phyloP scores from a whole-genome alignment of 2,329 filamentous ascomycete genomes.

The Aspergillus glaucus region DNA sequence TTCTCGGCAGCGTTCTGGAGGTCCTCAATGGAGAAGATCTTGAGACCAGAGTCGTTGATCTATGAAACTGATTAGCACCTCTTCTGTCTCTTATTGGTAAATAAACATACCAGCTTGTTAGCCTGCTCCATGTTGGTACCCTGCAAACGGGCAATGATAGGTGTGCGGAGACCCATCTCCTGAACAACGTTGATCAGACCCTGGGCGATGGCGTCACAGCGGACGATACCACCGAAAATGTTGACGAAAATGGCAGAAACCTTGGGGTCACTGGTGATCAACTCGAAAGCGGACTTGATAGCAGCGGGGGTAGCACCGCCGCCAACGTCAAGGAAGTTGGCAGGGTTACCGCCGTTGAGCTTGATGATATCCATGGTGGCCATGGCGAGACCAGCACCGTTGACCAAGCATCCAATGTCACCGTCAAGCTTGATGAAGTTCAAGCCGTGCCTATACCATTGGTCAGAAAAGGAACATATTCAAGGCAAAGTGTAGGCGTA shows the following conservation, averaged over 20 bases:
- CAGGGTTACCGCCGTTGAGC: conserved; percentile 90
- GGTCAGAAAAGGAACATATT: conserved; percentile 8
- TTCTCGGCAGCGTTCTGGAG: conserved; percentile 96
- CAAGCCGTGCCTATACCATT: conserved; percentile 55
- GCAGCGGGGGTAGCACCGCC: conserved; percentile 94
- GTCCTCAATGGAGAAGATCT: conserved; percentile 99
- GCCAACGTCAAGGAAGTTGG: conserved; percentile 98
- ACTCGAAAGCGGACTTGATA: conserved; percentile 95
- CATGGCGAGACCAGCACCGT: conserved; percentile 98
- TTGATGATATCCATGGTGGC: conserved; percentile 99
- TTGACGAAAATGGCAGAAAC: conserved; percentile 99
- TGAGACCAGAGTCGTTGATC: conserved; percentile 95
- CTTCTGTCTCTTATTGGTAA: neutral
- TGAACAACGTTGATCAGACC: conserved; percentile 93
- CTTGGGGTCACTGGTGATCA: conserved; percentile 97
- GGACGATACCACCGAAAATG: conserved; percentile 98
- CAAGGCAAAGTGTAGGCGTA: conserved; percentile 37
- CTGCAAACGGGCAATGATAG: conserved; percentile 94
- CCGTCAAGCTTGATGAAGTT: conserved; percentile 99
- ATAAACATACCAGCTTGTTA: conserved; percentile 59
- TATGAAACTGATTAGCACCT: conserved; percentile 19
- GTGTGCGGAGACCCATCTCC: conserved; percentile 90
- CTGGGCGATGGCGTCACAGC: conserved; percentile 94
- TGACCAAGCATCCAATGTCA: conserved; percentile 98
- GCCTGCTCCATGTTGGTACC: conserved; percentile 97